Evolutionary conservation across 805 yeast species (phyloP).

Genomic region (Teunomyces panamensis): DNA sequence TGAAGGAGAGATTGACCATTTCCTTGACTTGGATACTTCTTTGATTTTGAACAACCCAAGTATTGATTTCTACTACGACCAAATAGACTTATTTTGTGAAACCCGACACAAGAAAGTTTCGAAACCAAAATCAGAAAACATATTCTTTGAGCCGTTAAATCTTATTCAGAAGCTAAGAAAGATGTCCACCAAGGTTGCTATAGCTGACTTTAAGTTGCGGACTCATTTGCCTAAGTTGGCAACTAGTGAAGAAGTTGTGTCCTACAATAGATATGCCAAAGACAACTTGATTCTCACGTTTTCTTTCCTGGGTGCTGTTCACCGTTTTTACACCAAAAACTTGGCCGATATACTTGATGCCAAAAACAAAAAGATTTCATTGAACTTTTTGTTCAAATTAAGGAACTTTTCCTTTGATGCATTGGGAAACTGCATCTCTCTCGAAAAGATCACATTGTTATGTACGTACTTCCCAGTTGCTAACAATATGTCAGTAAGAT

Average conservation of each 20-base stretch:
- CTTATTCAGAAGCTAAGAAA: constrained; percentile 13
- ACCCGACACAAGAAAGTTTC: not conserved
- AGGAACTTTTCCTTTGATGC: constrained; percentile 29
- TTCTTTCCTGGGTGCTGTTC: constrained; percentile 21
- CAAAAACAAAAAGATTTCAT: constrained; percentile 6
- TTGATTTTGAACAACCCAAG: constrained; percentile 33
- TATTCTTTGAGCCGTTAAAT: constrained; percentile 2
- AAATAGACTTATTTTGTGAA: constrained; percentile 16
- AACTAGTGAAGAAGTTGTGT: constrained; percentile 11
- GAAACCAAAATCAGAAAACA: not conserved
- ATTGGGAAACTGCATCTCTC: constrained; percentile 26
- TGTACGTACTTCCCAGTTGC: constrained; percentile 24
- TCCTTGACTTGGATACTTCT: constrained; percentile 14
- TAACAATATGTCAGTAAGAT: constrained; percentile 19
- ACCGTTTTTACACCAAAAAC: constrained; percentile 26
- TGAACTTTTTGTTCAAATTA: constrained; percentile 27
- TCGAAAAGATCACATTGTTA: constrained; percentile 27
- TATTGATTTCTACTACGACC: constrained; percentile 37
- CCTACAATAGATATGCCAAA: constrained; percentile 19
- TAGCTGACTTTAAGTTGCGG: constrained; percentile 29
- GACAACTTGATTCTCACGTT: constrained; percentile 25
- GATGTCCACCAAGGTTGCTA: constrained; percentile 20
- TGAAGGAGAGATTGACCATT: constrained; percentile 6
- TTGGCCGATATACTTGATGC: constrained; percentile 12
- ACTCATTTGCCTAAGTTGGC: constrained; percentile 29